Evolutionary conservation across 2,329 filamentous ascomycete genomes (phyloP), one percentile per base, ranked within the genome.

Genomic region (Phyllosticta paracitricarpa): DNA sequence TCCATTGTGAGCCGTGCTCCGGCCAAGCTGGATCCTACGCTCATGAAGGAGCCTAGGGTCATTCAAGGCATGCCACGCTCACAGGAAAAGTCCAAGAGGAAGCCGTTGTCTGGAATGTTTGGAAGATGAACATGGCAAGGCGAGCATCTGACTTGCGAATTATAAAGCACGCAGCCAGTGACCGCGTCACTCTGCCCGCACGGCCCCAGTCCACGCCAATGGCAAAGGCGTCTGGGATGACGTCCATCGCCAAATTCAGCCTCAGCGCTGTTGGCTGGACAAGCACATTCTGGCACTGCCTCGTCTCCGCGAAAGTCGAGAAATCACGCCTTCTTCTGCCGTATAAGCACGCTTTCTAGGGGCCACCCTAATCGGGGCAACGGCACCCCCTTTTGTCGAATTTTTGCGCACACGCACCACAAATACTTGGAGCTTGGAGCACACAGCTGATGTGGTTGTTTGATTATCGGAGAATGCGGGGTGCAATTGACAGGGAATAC

Each of bases 41-140:
- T 97, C 55, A 96, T 97, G 91, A 90, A 91, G 72, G 92, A 97
- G 75, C 92, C 92, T 30, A 84, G 92, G 62, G 86, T 89, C 64
- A 93, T 96, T 51, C 91, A 96, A 72, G 92, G 92, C 40, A 86
- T 91, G n/a, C 91, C 91, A 28, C 76, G 82, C 17, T 79, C 80
- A 58, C 73, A 74, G 63, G 72, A 72, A n/a, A 76, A 78, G 65
- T 76, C 78, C 25, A 76, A 76, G 60, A 71, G 79, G 40, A 81
- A 80, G 67, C 78, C 78, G 2, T 78, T 80, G 56, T 77, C 78
- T 8, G 73, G 71, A 10, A 72, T 74, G 72, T 66, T 75, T 25
- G 72, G 72, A 26, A 61, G 57, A 61, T 61, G 60, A 61, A 40
- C 33, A 17, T 40, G 33, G 28, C 28, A 40, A 40, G 33, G 7